Evolutionary conservation across 306 rosid genomes (phyloP), one percentile per base, ranked within the genome.

Genomic region (Cicer bijugum): DNA sequence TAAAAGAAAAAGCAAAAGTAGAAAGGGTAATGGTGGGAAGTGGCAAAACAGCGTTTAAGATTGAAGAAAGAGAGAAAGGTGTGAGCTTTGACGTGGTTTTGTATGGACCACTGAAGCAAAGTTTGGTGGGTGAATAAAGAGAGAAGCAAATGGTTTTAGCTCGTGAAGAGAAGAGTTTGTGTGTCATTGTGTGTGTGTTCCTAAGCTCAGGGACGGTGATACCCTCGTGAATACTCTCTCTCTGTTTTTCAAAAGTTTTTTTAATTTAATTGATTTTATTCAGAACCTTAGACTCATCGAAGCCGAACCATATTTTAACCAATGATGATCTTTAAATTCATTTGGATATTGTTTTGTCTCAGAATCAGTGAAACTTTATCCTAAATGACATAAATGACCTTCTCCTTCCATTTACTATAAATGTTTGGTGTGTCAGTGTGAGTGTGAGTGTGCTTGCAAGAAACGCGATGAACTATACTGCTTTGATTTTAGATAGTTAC

Each of bases 101-200:
- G 66, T 9, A 11, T 71, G 78, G 35, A 74, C 89, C 91, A 79
- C 81, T 23, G 75, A 66, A 15, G 44, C 8, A 55, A 77, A 12
- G 38, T 48, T 40, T 71, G 85, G 87, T 75, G 80, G 90, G 81
- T 58, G 90, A 78, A 38, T 88, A 85, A 72, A 85, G 79, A 80
- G 85, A 86, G 81, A 51, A 52, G 51, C 3, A 76, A 82, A 81
- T 76, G 88, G 93, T 74, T 80, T 38, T 48, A 82, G 76, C 91
- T 84, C 92, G 97, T 91, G 97, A 91, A 91, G 64, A 48, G 58
- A 52, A 52, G 56, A n/a, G 44, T 35, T 33, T 51, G 35, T 35
- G 43, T 59, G 44, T 23, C 33, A 23, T 23, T 59, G 8, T 59
- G 8, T 48, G 45, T 68, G 60, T 16, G 66, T 59, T 59, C 44